These are phyloP conservation scores for Nicotiana undulata DNA, from an alignment of 257 asterid genomes.

Conservation along the genomic window DNA sequence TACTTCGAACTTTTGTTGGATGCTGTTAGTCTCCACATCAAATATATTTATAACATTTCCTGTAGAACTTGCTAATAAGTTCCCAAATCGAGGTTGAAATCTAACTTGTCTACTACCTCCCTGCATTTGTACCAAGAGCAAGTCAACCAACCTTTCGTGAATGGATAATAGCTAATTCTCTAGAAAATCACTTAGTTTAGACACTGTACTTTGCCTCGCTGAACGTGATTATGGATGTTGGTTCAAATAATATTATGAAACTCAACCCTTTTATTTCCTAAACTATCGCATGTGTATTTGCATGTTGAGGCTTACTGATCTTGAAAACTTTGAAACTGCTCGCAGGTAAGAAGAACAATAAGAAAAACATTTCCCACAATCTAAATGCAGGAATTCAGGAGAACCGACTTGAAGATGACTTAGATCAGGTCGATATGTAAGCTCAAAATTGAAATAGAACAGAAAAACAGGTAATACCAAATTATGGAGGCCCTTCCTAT, in stretches of 20 bases:
- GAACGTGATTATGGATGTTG: neutral
- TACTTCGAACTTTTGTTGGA: slow-evolving; percentile 29
- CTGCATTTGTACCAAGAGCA: slow-evolving; percentile 19
- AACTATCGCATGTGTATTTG: neutral
- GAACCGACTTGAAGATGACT: neutral
- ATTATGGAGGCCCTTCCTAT: neutral
- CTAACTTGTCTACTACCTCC: slow-evolving; percentile 41
- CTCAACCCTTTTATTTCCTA: neutral
- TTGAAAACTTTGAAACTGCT: neutral
- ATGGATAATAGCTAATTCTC: neutral
- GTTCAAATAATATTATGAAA: neutral
- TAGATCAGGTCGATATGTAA: neutral
- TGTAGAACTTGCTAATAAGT: slow-evolving; percentile 30
- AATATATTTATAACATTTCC: slow-evolving; percentile 36
- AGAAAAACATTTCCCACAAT: neutral
- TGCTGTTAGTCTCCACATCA: slow-evolving; percentile 29
- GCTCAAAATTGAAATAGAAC: neutral
- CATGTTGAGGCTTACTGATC: neutral
- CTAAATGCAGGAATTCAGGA: neutral
- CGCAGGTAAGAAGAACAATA: neutral
- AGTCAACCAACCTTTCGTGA: neutral
- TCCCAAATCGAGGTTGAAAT: slow-evolving; percentile 35
- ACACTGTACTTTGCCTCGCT: neutral
- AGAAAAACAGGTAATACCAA: neutral
- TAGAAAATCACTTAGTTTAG: neutral